phyloP scores from a whole-genome alignment of 2,329 filamentous ascomycete species.

The Fusarium pseudoanthophilum region DNA sequence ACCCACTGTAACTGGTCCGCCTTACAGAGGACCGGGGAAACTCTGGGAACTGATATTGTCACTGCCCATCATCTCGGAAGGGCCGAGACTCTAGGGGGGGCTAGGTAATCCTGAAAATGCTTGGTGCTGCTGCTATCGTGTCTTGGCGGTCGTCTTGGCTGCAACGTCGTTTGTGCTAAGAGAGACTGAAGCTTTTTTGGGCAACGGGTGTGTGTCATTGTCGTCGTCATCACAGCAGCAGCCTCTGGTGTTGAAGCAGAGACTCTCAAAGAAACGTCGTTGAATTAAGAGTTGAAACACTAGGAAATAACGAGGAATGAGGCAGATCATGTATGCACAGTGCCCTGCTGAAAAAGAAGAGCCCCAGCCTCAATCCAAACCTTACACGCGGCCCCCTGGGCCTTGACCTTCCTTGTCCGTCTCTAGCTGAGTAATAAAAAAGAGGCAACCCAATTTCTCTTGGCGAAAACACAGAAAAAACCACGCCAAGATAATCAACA shows the following conservation, averaged over 20 bases:
- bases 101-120: conserved; percentile 2
- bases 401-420: background rate
- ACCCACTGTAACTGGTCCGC: conserved; percentile 30
- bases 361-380: background rate
- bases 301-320: background rate
- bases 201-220: conserved; percentile 1
- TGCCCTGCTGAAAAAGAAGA: background rate
- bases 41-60: background rate
- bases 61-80: conserved; percentile 27
- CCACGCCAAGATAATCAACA: conserved; percentile 18
- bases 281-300: conserved; percentile 13
- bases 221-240: conserved; percentile 19
- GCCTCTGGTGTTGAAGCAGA: background rate
- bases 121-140: conserved; percentile 23
- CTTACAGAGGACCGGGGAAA: conserved; percentile 12
- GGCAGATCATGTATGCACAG: background rate
- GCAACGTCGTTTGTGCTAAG: conserved; percentile 14
- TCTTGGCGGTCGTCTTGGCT: conserved; percentile 33
- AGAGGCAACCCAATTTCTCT: conserved; percentile 5
- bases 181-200: conserved; percentile 3
- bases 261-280: background rate
- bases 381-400: background rate
- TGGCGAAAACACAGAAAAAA: background rate
- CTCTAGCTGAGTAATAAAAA: background rate
- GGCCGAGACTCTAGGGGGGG: conserved; percentile 18